These are phyloP conservation scores for Didymellaceae sp. DNA, from an alignment of 2,329 filamentous ascomycete genomes.

Conservation along the genomic window DNA sequence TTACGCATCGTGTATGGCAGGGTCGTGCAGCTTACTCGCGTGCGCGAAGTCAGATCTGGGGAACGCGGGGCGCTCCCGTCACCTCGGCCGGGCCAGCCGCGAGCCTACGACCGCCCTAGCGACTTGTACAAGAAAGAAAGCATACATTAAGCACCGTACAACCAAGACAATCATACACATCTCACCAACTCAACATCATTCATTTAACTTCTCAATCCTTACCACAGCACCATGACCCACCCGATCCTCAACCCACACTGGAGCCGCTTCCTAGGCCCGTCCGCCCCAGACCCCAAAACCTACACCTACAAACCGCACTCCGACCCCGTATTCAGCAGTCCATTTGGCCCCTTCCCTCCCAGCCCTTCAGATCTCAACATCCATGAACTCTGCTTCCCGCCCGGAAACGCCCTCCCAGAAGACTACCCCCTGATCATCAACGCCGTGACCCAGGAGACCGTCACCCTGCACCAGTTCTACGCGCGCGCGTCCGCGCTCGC, in stretches of 20 bases:
- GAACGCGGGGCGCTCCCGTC: constrained; percentile 8
- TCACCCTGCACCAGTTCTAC: constrained; percentile 40
- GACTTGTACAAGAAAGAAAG: background rate
- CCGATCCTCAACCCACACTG: constrained; percentile 36
- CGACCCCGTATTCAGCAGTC: constrained; percentile 30
- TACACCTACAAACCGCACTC: constrained; percentile 29
- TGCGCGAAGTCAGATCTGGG: background rate
- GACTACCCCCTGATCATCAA: constrained; percentile 43
- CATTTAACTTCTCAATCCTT: background rate
- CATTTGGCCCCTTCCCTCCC: constrained; percentile 38
- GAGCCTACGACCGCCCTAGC: background rate
- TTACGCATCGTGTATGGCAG: too few relatives aligned
- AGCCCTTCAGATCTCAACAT: constrained; percentile 38
- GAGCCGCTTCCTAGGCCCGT: constrained; percentile 33
- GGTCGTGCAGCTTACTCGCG: constrained; percentile 11
- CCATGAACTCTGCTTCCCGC: constrained; percentile 40
- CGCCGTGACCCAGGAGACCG: constrained; percentile 29
- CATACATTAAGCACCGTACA: too few relatives aligned
- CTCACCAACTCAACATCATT: too few relatives aligned
- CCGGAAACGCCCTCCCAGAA: constrained; percentile 29
- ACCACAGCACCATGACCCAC: constrained; percentile 22
- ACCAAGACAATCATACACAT: too few relatives aligned
- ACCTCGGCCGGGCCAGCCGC: constrained; percentile 8
- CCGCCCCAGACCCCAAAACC: constrained; percentile 31
- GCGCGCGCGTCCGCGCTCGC: constrained; percentile 34